Evolutionary conservation across 1,284 basidiomycete genomes (phyloP), one percentile per base, ranked within the genome.

Genomic region (Leccinum subspadiceum): DNA sequence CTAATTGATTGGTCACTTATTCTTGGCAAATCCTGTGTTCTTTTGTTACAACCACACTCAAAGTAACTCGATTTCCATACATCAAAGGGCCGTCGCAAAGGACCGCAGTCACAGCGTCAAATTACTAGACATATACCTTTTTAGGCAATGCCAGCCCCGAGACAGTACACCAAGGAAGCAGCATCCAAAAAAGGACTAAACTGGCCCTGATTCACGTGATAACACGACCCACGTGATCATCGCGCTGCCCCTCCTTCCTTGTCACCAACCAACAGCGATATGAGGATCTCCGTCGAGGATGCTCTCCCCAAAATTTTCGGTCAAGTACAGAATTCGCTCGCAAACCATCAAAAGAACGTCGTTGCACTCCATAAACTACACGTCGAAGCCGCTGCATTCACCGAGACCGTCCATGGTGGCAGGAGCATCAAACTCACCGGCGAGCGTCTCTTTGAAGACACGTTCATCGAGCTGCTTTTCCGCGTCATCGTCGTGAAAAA

Each of bases 281-380:
- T 49, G 37, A 62, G 65, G 24, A 46, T 13, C n/a, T 59, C 64
- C 12, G 57, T 65, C 37, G 35, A 37, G 17, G 67, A 70, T 0
- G 60, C 50, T 0, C 65, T 68, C 49, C 65, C 67, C 1, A 83
- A 82, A 51, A 85, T 87, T 56, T 93, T 93, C 61, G 89, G 93
- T 59, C 92, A 98, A 73, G 90, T 86, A 0, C 96, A 98, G 73
- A 76, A 78, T 46, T 89, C 93, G 0, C 74, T 89, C 9, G 92
- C 95, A 6, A 95, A 93, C 72, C 95, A 93, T 74, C 84, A 90
- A 63, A 98, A 98, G 81, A 97, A 98, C 76, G 84, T 89, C 61
- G 90, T 95, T 54, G 86, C 89, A 0, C 83, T 98, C 2, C 84
- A 91, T 78, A 94, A 95, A 73, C 76, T 96, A 46, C 94, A 97